Base-by-base conservation (phyloP, 345 rosid genomes). In the Cardamine resedifolia region DNA sequence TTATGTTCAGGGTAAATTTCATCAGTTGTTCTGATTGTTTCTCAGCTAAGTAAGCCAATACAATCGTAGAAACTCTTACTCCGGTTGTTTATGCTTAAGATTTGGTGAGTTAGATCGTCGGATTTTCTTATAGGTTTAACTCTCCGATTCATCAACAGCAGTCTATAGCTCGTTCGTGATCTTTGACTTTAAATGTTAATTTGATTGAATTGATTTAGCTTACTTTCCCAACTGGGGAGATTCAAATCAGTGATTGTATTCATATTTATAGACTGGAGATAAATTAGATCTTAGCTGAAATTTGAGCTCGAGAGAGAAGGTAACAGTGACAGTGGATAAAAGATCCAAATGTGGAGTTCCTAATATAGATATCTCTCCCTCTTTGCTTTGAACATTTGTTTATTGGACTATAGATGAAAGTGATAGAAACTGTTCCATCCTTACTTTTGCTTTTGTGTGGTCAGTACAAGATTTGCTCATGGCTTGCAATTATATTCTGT, bases 401-500 rank as follows among this genome's bases (percentile, higher is more conserved):
- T 41, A 28, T 21, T 20, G 27, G 24, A 64, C 30, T 64, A 5
- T 47, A 12, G 50, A 11, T 27, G 64, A 61, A 10, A 18, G 2
- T 41, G 21, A 27, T 33, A 48, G 2, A 18, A 58, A 28, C 5
- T 31, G 56, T 55, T 45, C 7, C 24, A 26, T 52, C 33, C 72
- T 66, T 10, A 14, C 41, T 58, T 57, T 31, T 58, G 56, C 10
- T 2, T 41, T 7, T 61, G 49, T 64, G 33, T 24, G 28, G 23
- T 71, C 93, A 94, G 98, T 95, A 91, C 83, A 95, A 95, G 85
- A 83, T 90, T 14, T 85, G 96, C 82, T 95, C 99, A 39, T 95
- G 99, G 99, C 85, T 95, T 16, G 99, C 98, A 14, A 84, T 91
- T 38, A 88, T 95, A 74, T 90, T 90, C 84, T 87, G 96, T 67